phyloP scores from a whole-genome alignment of 1,284 basidiomycete genomes.

The Exobasidium cylindrosporum region DNA sequence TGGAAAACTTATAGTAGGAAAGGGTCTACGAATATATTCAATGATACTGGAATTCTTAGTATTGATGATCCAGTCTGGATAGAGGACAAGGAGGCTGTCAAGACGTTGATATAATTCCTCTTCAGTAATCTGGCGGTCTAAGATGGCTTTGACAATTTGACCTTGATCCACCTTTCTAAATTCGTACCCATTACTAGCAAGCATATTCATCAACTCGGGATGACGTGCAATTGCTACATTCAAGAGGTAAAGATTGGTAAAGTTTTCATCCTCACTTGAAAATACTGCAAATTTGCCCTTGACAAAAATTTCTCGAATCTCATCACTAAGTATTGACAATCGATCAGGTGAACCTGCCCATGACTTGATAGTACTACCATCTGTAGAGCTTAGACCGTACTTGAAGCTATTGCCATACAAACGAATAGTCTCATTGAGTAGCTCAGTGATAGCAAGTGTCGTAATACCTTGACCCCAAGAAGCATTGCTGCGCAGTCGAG shows the following conservation, averaged over 20 bases:
- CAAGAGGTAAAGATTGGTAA: background rate
- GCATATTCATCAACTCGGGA: background rate
- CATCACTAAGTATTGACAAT: background rate
- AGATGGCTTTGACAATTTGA: background rate
- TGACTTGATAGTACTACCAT: background rate
- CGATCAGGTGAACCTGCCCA: background rate
- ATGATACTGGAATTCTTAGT: background rate
- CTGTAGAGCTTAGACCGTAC: background rate
- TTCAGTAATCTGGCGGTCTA: background rate
- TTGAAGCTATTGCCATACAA: background rate
- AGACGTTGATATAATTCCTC: background rate
- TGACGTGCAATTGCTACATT: background rate
- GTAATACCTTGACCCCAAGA: background rate
- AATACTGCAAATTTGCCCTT: background rate
- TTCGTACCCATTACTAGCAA: background rate
- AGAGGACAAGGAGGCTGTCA: background rate
- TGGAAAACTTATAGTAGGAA: background rate
- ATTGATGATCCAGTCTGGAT: background rate
- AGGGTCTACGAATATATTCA: background rate
- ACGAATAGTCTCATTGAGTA: background rate
- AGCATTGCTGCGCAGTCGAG: background rate
- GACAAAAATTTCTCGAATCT: slow-evolving; percentile 12
- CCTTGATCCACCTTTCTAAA: background rate
- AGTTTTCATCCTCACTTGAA: background rate
- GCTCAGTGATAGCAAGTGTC: background rate